Evolutionary conservation across 305 asterid species (phyloP), one percentile per base, ranked within the genome.

Genomic region (Fraxinus floribunda): DNA sequence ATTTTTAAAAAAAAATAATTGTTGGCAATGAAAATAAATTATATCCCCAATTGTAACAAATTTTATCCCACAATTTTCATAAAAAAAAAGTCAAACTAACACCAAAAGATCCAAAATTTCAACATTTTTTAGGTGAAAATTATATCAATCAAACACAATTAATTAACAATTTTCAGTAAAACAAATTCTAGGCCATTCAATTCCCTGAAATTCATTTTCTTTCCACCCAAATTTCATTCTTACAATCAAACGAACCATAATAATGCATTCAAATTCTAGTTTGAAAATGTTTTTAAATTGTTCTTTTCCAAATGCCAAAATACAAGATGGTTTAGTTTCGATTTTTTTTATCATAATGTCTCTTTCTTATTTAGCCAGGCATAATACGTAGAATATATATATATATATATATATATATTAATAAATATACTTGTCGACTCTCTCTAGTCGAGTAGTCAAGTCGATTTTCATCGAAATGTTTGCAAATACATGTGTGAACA

Each of bases 401-500:
- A n/a, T n/a, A n/a, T n/a, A n/a, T n/a, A n/a, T n/a, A n/a, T 52
- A 5, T 30, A 30, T 30, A 26, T 52, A 5, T 55, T 57, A 18
- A 57, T 57, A 57, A 57, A 57, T 18, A 57, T 18, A 57, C 13
- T n/a, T 7, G 9, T 55, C 2, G 26, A 55, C 66, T 55, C 66
- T 15, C 60, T 55, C 5, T 57, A 18, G 13, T 57, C 29, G 13
- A 57, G 68, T 20, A 57, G 30, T 18, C 68, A 20, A 55, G 64
- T 55, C 24, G 9, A 16, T 55, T n/a, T 52, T 55, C 9, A 55
- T 5, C 3, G 64, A n/a, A 16, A 55, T 4, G 22, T 55, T 55
- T n/a, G 64, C 64, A 55, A 55, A n/a, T 55, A n/a, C 64, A 78
- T 5, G 73, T 39, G 70, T 39, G 8, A 77, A 68, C 86, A 85